These are phyloP conservation scores for Stenogyne calaminthoides DNA, from an alignment of 305 asterid genomes.

Conservation along the genomic window DNA sequence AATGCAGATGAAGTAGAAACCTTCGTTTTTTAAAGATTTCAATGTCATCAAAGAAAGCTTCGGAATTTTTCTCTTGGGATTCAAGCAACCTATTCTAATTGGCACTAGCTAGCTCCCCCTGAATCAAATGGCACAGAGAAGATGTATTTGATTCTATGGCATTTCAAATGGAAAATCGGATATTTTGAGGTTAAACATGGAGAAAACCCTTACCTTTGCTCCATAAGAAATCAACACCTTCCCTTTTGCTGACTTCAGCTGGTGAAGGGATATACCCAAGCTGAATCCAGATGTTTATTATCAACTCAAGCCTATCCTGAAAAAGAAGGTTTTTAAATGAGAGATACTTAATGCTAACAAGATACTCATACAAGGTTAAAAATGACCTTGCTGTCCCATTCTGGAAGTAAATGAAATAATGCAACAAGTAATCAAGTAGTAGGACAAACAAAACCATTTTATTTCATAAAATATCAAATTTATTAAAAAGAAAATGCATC, in stretches of 20 bases:
- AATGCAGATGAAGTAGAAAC: conserved; percentile 67
- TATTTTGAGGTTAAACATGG: neutral
- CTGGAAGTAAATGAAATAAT: conserved; percentile 3
- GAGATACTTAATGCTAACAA: conserved; percentile 18
- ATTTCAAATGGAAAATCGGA: conserved; percentile 15
- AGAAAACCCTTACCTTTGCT: conserved; percentile 51
- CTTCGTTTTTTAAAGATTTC: conserved; percentile 50
- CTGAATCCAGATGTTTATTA: conserved; percentile 66
- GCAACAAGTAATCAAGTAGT: neutral
- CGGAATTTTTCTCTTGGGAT: conserved; percentile 53
- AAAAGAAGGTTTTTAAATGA: conserved; percentile 21
- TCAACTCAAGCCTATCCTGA: conserved; percentile 91
- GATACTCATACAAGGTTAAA: neutral
- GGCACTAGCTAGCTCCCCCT: conserved; percentile 72
- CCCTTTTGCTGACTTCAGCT: conserved; percentile 84
- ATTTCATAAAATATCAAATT: neutral
- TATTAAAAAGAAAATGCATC: neutral
- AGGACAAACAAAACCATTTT: neutral
- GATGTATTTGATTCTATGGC: conserved; percentile 20
- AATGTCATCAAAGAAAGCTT: conserved; percentile 59
- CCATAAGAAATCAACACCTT: conserved; percentile 63
- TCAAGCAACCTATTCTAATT: conserved; percentile 81
- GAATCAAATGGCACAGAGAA: conserved; percentile 38
- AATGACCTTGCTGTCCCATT: neutral
- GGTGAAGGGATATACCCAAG: conserved; percentile 74